A percentile compares a stretch with the other conserved stretches of the same genome.
Evolutionary conservation across 352 stramenopile genomes (phyloP).

Genomic region (Phytopythium montanum): DNA sequence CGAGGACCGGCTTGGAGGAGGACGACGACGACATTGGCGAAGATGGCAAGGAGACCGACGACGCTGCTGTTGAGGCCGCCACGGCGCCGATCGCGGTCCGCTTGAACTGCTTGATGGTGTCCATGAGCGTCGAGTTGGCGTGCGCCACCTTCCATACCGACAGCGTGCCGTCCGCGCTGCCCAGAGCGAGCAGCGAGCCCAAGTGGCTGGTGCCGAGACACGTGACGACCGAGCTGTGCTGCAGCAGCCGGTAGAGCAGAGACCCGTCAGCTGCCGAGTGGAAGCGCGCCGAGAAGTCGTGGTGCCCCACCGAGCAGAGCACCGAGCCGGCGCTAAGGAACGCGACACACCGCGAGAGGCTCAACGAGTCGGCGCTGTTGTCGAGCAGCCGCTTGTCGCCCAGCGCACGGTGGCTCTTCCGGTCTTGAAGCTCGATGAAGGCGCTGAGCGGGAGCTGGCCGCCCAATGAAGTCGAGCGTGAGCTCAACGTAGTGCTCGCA

Average conservation of each 20-base stretch:
- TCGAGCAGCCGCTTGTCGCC: constrained; percentile 39
- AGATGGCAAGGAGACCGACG: not conserved
- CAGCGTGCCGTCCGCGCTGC: constrained; percentile 66
- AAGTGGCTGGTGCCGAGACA: constrained; percentile 51
- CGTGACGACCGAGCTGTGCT: constrained; percentile 68
- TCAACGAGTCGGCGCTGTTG: constrained; percentile 13
- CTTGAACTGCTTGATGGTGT: constrained; percentile 78
- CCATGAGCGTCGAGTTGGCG: constrained; percentile 61
- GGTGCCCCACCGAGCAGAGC: constrained; percentile 62
- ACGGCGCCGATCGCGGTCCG: constrained; percentile 11
- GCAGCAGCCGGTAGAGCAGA: constrained; percentile 63
- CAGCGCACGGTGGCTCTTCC: constrained; percentile 58
- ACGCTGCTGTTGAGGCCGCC: not conserved
- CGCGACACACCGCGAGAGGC: constrained; percentile 16
- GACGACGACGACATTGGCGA: constrained; percentile 12
- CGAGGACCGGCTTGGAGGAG: constrained; percentile 56
- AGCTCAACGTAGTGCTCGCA: not conserved
- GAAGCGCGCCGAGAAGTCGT: constrained; percentile 77
- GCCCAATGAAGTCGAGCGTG: constrained; percentile 11
- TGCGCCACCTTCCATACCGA: constrained; percentile 76
- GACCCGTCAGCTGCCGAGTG: constrained; percentile 67
- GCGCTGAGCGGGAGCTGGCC: constrained; percentile 11
- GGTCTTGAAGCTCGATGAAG: constrained; percentile 62
- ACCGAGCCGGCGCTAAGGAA: constrained; percentile 56
- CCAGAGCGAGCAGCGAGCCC: constrained; percentile 46